A percentile compares a stretch with the other conserved stretches of the same genome.
These are phyloP conservation scores for Paraphoma chrysanthemicola DNA, from an alignment of 2,329 filamentous ascomycete species.

Conservation along the genomic window DNA sequence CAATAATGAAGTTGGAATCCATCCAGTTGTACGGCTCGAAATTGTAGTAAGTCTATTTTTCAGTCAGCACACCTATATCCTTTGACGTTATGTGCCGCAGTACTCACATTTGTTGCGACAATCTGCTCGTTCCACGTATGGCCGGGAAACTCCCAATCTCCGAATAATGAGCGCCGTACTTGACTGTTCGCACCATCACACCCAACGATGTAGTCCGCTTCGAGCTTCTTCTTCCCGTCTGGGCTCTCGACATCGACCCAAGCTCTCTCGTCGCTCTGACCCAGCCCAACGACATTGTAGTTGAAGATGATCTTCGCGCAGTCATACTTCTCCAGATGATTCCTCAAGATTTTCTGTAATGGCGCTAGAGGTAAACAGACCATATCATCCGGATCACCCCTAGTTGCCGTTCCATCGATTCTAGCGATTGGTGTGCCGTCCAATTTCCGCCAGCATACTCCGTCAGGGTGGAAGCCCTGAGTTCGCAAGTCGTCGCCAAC, in stretches of 20 bases:
- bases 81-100: not conserved
- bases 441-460: constrained; percentile 52
- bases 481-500: constrained; percentile 56
- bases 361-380: constrained; percentile 10
- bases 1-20: constrained; percentile 65
- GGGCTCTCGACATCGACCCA: constrained; percentile 13
- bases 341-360: constrained; percentile 5
- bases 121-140: constrained; percentile 66
- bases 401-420: constrained; percentile 3
- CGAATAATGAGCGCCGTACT: constrained; percentile 48
- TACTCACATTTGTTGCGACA: constrained; percentile 63
- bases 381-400: constrained; percentile 9
- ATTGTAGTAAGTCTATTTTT: constrained; percentile 62
- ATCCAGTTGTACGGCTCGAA: constrained; percentile 60
- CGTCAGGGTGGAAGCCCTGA: constrained; percentile 47
- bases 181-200: constrained; percentile 74
- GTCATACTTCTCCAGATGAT: not conserved
- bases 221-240: constrained; percentile 3
- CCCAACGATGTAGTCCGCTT: constrained; percentile 64
- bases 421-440: constrained; percentile 8
- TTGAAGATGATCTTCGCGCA: constrained; percentile 6
- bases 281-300: constrained; percentile 11
- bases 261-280: constrained; percentile 12
- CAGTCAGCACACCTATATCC: not conserved
- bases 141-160: constrained; percentile 54